These are phyloP conservation scores for Diaporthe humulicola DNA, from an alignment of 2,329 filamentous ascomycete species.

Conservation along the genomic window DNA sequence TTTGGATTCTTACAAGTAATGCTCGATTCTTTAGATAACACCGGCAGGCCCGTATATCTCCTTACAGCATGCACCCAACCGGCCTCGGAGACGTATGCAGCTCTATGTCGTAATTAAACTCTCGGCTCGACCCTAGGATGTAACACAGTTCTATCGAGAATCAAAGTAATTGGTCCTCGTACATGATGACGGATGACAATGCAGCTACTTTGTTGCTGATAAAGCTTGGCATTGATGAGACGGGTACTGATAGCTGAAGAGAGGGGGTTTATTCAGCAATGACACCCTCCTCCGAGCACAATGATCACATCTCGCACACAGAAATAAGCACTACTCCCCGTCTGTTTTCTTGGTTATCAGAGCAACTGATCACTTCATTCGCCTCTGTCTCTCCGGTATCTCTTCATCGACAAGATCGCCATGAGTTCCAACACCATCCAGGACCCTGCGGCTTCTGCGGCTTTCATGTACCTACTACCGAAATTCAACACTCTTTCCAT, in stretches of 20 bases:
- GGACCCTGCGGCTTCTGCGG: background rate
- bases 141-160: background rate
- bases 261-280: conserved; percentile 18
- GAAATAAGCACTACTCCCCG: too few relatives aligned
- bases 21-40: background rate
- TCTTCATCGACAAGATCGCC: background rate
- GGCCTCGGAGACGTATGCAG: background rate
- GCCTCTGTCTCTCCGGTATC: background rate
- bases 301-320: background rate
- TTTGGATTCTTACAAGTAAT: background rate
- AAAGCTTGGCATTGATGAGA: conserved; percentile 1
- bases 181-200: background rate
- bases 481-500: background rate
- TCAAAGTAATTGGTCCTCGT: background rate
- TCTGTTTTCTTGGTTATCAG: background rate
- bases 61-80: background rate
- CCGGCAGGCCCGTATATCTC: background rate
- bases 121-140: background rate
- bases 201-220: background rate
- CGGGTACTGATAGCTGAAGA: background rate
- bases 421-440: background rate
- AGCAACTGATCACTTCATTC: too few relatives aligned
- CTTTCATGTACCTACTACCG: background rate
- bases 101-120: conserved; percentile 5
- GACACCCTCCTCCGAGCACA: background rate